Base-by-base conservation (phyloP, 2,329 filamentous ascomycete genomes). In the Cercospora zeina region DNA sequence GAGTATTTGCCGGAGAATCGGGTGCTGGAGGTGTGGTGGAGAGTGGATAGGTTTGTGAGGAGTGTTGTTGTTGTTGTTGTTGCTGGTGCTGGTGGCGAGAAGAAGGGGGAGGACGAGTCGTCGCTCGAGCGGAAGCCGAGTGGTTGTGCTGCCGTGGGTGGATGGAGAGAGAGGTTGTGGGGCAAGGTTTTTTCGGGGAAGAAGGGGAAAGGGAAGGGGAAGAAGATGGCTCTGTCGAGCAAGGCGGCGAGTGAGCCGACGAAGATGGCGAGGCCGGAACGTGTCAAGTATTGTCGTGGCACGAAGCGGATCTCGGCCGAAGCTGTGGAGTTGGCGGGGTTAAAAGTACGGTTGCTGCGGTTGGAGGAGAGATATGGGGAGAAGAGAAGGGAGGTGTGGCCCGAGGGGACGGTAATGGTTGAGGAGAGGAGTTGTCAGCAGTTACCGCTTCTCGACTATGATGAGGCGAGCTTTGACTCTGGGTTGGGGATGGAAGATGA, bases 311-410 rank as follows among this genome's bases (percentile, higher is more conserved):
- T 49, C 4, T 30, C 42, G 42, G 21, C 27, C 11, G 42, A 49
- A 6, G 21, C 42, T 13, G 24, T 49, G 11, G 21, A 14, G 14
- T 27, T 49, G 19, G 42, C 21, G 21, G 21, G 21, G 19, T 49
- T 49, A 19, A 49, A 19, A 4, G 21, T 49, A 5, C 13, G 42
- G 42, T 49, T 49, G 42, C 13, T 49, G 42, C 24, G 42, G 11
- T 49, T 49, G 42, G 42, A 49, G 21, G 13, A n/a, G 42, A 19
- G 42, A 21, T 49, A 49, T n/a, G 21, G 24, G 3, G 42, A 49
- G 21, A 49, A 49, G 42, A 49, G 42, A 24, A 49, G 21, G 42
- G 42, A 49, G 42, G 27, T 27, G 42, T 49, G 42, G 42, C 42
- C 42, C 1, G 42, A 27, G 42, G 21, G 11, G 21, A 27, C 42